Evolutionary conservation across 768 basidiomycete species (phyloP).

Genomic region (Leucocoprinus leucothites): DNA sequence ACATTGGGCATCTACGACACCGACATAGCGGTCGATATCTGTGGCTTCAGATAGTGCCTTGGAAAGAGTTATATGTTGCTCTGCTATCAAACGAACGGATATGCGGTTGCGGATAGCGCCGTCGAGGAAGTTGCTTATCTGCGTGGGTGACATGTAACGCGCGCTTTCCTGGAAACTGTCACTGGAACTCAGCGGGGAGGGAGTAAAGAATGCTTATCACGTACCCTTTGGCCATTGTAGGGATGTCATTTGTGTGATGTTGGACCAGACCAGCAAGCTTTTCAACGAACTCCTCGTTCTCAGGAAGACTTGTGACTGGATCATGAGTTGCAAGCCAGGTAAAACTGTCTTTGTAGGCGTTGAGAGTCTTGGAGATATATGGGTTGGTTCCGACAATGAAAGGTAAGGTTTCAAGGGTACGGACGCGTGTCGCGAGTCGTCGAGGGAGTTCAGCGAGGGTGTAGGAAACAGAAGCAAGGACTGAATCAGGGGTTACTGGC

Average conservation of each 20-base stretch:
- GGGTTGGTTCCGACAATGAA: conserved; percentile 91
- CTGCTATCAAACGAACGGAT: conserved; percentile 83
- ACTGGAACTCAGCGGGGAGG: neutral
- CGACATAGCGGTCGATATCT: conserved; percentile 44
- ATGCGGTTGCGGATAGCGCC: conserved; percentile 84
- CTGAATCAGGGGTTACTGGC: conserved; percentile 66
- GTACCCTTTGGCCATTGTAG: conserved; percentile 87
- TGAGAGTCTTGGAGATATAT: conserved; percentile 69
- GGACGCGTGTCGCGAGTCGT: conserved; percentile 70
- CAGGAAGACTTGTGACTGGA: conserved; percentile 58
- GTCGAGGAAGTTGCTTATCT: conserved; percentile 79
- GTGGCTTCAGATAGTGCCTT: conserved; percentile 51
- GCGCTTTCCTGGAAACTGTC: conserved; percentile 81
- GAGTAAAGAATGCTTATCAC: conserved; percentile 1
- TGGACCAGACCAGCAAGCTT: conserved; percentile 71
- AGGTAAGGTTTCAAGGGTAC: conserved; percentile 71
- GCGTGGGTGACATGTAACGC: conserved; percentile 78
- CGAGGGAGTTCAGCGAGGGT: conserved; percentile 75
- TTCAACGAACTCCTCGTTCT: conserved; percentile 67
- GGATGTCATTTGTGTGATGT: conserved; percentile 83
- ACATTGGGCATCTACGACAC: conserved; percentile 72
- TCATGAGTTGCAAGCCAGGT: conserved; percentile 66
- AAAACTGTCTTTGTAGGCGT: conserved; percentile 70
- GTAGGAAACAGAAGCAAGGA: conserved; percentile 72
- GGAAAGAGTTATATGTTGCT: conserved; percentile 87